Base-by-base conservation (phyloP, 1,284 basidiomycete species). In the Xanthoconium separans region DNA sequence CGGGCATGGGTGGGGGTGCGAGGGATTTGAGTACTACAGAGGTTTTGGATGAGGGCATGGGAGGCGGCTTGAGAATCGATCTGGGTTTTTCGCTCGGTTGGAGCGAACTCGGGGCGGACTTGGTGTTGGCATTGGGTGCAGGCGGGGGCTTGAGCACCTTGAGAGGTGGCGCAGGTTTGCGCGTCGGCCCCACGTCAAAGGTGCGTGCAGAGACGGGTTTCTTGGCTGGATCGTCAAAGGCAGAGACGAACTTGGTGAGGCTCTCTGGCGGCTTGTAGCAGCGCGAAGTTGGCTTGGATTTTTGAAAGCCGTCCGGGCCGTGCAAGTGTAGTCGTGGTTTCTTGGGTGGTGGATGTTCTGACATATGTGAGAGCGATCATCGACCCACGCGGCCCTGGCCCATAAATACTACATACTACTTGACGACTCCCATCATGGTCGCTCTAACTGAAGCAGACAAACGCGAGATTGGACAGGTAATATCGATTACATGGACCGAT, bases 381-480 rank as follows among this genome's bases (percentile, higher is more conserved):
- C n/a, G n/a, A 6, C 6, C 27, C 27, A 27, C 27, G 27, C 6
- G 27, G 27, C 1, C 4, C 6, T 27, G 27, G 27, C n/a, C 10
- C 55, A 53, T 40, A 59, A 59, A 57, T 59, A 58, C 45, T 9
- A n/a, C n/a, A n/a, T n/a, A n/a, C n/a, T n/a, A n/a, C n/a, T n/a
- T n/a, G n/a, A n/a, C n/a, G n/a, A n/a, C n/a, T n/a, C n/a, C n/a
- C 24, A 40, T 20, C 46, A 68, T 70, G 67, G 20, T 52, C 46
- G 13, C 40, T 11, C 52, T 79, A 18, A 73, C 72, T 3, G 74
- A 79, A 6, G 67, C 68, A 9, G 60, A 75, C 39, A 79, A 73
- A 54, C 74, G 76, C 41, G 74, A 81, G 64, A 77, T 84, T 37
- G 81, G 82, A 20, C 82, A 84, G 76, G 82, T 81, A 61, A 6